Evolutionary conservation across 2,329 filamentous ascomycete genomes (phyloP), one percentile per base, ranked within the genome.

Genomic region (Cercospora citrullina): DNA sequence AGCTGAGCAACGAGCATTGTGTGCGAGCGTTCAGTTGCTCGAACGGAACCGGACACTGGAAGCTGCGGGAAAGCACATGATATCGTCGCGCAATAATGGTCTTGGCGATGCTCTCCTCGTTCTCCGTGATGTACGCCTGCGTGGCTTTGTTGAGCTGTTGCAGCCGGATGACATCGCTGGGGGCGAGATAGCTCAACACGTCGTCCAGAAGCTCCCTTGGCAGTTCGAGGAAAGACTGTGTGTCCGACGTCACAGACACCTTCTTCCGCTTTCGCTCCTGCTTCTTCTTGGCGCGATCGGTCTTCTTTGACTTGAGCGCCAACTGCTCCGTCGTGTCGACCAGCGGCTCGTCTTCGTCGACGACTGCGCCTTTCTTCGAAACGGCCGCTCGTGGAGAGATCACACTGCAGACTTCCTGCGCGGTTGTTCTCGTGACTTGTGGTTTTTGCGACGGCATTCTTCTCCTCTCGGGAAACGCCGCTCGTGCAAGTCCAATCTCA

Each of bases 201-300:
- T 82, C 79, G 30, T 85, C 74, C 3, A 87, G 68, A 1, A 88
- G 76, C 74, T 88, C 87, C 16, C 82, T 81, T 0, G 87, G 86
- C 0, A 88, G 79, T 68, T 83, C 80, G 23, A 83, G 71, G 10
- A 87, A 75, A 21, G 72, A 79, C 33, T 74, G 73, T 10, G 75
- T 72, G 63, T 75, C 75, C 31, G 79, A 77, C 18, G 71, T 76
- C 33, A 75, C 74, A 2, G 72, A 73, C 4, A 72, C 74, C 67
- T 78, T 80, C 71, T 78, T 66, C 61, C 70, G 33, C 23, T 51
- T 57, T 78, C 78, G 65, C 42, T 70, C 61, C 28, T 70, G 73
- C 70, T 80, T 82, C 72, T 81, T 84, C 69, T 79, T 77, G 18
- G 72, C 76, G 33, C 86, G 82, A 72, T 84, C 81, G 5, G 83